phyloP scores from a whole-genome alignment of 2,329 filamentous ascomycete genomes.

The Akanthomyces uredinophilus region DNA sequence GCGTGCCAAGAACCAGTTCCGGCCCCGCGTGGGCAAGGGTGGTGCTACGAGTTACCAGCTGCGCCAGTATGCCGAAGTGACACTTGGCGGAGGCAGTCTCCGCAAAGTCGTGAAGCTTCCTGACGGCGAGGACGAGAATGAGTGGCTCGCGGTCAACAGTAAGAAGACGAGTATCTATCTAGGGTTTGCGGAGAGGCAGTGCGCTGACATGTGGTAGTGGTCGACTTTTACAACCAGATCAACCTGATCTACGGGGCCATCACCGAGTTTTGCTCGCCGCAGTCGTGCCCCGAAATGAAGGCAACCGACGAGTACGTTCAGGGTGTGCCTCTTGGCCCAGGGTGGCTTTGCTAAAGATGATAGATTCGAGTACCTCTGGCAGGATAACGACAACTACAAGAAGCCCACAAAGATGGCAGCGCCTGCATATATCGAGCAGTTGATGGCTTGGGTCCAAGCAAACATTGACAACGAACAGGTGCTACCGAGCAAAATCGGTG shows the following conservation, averaged over 20 bases:
- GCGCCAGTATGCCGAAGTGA: conserved; percentile 96
- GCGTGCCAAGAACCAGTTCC: conserved; percentile 85
- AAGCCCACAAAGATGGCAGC: conserved; percentile 97
- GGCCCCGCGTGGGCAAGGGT: conserved; percentile 81
- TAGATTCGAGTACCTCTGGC: conserved; percentile 98
- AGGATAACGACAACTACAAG: conserved; percentile 90
- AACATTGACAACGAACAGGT: conserved; percentile 94
- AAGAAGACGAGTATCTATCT: conserved; percentile 26
- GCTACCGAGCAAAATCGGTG: conserved; percentile 88
- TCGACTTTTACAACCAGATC: conserved; percentile 99
- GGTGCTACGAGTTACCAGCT: conserved; percentile 86
- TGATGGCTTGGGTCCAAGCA: conserved; percentile 94
- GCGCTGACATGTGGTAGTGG: conserved; percentile 55
- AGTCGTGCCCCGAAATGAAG: conserved; percentile 98
- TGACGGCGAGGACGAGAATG: conserved; percentile 94
- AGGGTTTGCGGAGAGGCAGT: neutral
- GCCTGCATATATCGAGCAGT: conserved; percentile 93
- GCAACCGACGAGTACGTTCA: conserved; percentile 89
- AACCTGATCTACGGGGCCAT: conserved; percentile 98
- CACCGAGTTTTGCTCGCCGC: conserved; percentile 96
- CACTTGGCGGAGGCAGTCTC: conserved; percentile 87
- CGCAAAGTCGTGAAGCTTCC: conserved; percentile 95
- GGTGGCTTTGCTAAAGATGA: conserved; percentile 17
- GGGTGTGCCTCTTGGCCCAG: neutral
- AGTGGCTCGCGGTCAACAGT: conserved; percentile 98